Evolutionary conservation across 1,139 yeast genomes (phyloP).

Genomic region (Arxiozyma slooffiae): DNA sequence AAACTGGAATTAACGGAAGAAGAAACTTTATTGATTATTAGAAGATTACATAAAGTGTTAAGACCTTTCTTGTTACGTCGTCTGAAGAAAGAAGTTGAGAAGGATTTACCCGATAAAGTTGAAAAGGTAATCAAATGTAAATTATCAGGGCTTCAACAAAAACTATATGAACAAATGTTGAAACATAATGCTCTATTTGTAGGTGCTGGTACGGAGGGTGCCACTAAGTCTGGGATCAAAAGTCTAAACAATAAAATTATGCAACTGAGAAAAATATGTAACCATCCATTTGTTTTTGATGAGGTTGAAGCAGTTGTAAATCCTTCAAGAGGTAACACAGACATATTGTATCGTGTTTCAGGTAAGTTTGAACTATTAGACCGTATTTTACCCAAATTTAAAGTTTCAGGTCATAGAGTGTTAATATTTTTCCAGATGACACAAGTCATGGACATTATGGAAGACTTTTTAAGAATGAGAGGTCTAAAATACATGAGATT

Average conservation of each 20-base stretch:
- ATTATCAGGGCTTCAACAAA: conserved; percentile 76
- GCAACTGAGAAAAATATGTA: conserved; percentile 94
- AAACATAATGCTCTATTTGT: conserved; percentile 57
- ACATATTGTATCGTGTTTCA: conserved; percentile 55
- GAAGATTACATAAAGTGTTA: conserved; percentile 91
- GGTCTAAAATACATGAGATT: conserved; percentile 63
- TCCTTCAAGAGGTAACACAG: conserved; percentile 61
- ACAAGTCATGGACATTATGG: conserved; percentile 83
- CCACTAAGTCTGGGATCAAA: conserved; percentile 52
- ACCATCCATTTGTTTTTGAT: conserved; percentile 94
- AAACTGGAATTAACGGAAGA: conserved; percentile 80
- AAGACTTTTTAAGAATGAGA: conserved; percentile 60
- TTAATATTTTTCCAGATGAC: conserved; percentile 83
- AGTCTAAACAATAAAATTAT: conserved; percentile 85
- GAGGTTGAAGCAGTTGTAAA: conserved; percentile 84
- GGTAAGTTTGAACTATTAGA: conserved; percentile 76
- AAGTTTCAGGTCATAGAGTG: conserved; percentile 67
- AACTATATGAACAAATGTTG: conserved; percentile 71
- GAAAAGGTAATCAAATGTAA: conserved; percentile 93
- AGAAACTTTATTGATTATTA: conserved; percentile 84
- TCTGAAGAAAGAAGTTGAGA: conserved; percentile 93
- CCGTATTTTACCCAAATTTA: conserved; percentile 63
- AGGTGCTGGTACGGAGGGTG: conserved; percentile 42
- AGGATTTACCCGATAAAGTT: conserved; percentile 89
- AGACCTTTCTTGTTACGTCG: conserved; percentile 91